phyloP scores from a whole-genome alignment of 1,139 yeast species.

The Pichia sp. region DNA sequence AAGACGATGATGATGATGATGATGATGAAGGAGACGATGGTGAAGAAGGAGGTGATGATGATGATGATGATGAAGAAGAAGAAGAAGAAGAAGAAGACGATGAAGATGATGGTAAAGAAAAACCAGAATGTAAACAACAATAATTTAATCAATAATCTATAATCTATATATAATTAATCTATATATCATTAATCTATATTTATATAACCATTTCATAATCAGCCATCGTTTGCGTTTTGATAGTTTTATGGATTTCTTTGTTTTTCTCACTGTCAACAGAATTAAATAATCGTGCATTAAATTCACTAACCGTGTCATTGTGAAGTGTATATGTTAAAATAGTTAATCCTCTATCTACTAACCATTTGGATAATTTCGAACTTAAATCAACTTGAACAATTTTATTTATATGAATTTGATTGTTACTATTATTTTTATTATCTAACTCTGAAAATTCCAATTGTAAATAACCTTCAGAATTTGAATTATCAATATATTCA shows the following conservation, averaged over 20 bases:
- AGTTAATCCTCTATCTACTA: background rate
- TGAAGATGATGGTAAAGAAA: conserved; percentile 8
- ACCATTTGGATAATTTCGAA: background rate
- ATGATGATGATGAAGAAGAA: conserved; percentile 2
- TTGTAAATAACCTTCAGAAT: too few relatives aligned
- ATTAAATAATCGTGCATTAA: background rate
- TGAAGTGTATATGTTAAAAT: background rate
- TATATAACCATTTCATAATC: background rate
- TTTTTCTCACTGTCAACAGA: background rate
- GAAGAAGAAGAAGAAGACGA: conserved; percentile 8
- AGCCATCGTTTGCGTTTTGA: background rate
- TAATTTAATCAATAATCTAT: background rate
- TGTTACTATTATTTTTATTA: background rate
- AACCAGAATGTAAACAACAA: conserved; percentile 19
- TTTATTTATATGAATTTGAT: background rate
- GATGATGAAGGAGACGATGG: conserved; percentile 43
- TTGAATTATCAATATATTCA: too few relatives aligned
- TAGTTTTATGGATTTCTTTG: background rate
- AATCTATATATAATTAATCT: background rate
- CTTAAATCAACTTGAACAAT: background rate
- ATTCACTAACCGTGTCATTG: background rate
- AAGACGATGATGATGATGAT: conserved; percentile 37
- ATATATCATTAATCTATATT: background rate
- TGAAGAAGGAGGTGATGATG: conserved; percentile 6
- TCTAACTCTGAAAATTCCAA: too few relatives aligned